Evolutionary conservation across 2,329 filamentous ascomycete species (phyloP), one percentile per base, ranked within the genome.

Genomic region (Fragosphaeria purpurea): DNA sequence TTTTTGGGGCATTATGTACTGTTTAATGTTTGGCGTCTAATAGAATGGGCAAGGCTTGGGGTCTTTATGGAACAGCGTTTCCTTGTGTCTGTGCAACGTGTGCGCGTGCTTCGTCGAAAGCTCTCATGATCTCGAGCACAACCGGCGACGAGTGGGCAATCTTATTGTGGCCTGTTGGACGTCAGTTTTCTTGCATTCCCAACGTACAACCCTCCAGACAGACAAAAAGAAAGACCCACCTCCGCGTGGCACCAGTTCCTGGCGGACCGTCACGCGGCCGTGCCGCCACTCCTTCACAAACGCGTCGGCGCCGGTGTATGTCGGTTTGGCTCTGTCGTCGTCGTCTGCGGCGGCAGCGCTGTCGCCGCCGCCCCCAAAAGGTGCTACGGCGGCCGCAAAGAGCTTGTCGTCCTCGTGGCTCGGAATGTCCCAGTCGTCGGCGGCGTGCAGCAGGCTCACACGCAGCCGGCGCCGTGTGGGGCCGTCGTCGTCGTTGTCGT

Each of bases 401-500:
- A 87, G 66, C 56, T 71, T 73, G 58, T 83, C 76, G 42, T 82
- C 80, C 60, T 89, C 82, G 1, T 70, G 75, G 69, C 80, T 91
- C 0, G 86, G 82, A 53, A 97, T 95, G 58, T 95, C 88, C 52
- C 71, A 70, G 63, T 97, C 91, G 60, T 95, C 80, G 49, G 77
- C 75, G 12, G 89, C 86, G 60, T 96, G 91, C 3, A 97, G 69
- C 41, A 96, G 70, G 42, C 78, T 82, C 22, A 96, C 68, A 30
- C 82, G 75, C 8, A 93, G 55, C 60, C 56, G 53, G 5, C 64
- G 63, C 1, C 49, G 41, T 7, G 38, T 22, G 6, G 8, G 32
- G 30, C 31, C 42, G 10, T 32, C 12, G 10, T 32, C 12, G 4
- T 8, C 7, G 33, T 41, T 35, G 33, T 33, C 41, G 11, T 50